Evolutionary conservation across 805 yeast genomes (phyloP), one percentile per base, ranked within the genome.

Genomic region (Ogataea paraovalis): DNA sequence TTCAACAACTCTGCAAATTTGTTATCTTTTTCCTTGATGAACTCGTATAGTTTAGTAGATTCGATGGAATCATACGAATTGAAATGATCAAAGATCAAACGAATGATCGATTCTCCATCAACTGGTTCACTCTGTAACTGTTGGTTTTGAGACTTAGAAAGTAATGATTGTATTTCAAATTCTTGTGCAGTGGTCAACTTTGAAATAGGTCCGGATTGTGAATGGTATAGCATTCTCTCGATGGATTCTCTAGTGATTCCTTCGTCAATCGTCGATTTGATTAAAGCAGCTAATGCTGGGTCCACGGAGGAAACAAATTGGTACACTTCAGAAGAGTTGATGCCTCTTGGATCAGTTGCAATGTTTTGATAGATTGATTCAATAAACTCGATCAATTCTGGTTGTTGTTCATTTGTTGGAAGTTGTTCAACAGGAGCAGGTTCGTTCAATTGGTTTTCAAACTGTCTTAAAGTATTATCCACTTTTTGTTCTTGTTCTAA

Each of bases 11-110:
- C 36, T 1, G 62, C 57, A 52, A 64, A 62, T 36, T 41, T 40
- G 12, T 57, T 49, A 46, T 64, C 68, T 30, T 61, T 46, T 33
- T 52, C 53, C n/a, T 52, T 40, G 21, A 65, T 45, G 6, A 59
- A 43, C 21, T 51, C 43, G 37, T 45, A 58, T 33, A 64, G 47
- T 41, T 58, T 54, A 7, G 66, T 51, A 16, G 49, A 50, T 13
- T 54, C 52, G 4, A 61, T 46, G 13, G 52, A 43, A 19, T 54
- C 55, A 30, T 56, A 61, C 27, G 46, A 36, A 41, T 57, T 56
- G 46, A 61, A 54, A 34, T 60, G 49, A 18, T 59, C 58, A 37
- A 61, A 59, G 10, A 60, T 49, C 4, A 56, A 45, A 34, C 49
- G 45, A 32, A 57, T 43, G 28, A 53, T 45, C 10, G 51, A 47